Base-by-base conservation (phyloP, 768 basidiomycete genomes). In the Trametes sanguinea region DNA sequence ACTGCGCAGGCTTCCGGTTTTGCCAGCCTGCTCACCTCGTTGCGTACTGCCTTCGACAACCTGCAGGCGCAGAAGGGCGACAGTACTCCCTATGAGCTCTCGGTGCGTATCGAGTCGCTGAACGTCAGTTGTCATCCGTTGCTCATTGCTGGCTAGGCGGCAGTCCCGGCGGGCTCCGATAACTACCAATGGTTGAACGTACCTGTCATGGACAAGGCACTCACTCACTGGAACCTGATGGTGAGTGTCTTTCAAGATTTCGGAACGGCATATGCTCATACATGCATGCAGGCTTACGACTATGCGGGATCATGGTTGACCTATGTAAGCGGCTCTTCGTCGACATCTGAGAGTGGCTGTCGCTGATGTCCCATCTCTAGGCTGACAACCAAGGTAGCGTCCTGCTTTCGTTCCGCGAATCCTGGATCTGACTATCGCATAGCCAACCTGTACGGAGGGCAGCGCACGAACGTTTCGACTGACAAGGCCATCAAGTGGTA, bases 141-240 rank as follows among this genome's bases (percentile, higher is more conserved):
- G 22, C 22, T 22, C 22, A 22, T 22, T 22, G 22, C 22, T 22
- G 22, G 22, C 22, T 22, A 79, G 78, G 82, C 81, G 13, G 87
- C 88, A 10, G 86, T 86, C 45, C 78, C 86, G 6, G 87, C 87
- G 50, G 92, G 90, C 22, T 62, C 80, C 1, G 74, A 75, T 4
- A 84, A 88, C 67, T 85, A 88, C 62, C 78, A 77, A 46, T 81
- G 83, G 63, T 78, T 89, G 16, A 77, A 80, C 4, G 77, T 92
- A 16, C 69, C 80, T 6, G 82, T 86, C 65, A 86, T 94, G 85
- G 81, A 91, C 68, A 67, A 69, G 16, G 86, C 84, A 6, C 70
- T 94, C 53, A 81, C 78, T 48, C 90, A 85, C 76, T 93, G 90
- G 90, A 92, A 94, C 69, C 72, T 94, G 54, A 93, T 94, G 92